Evolutionary conservation across 495 filamentous ascomycete species (phyloP), one percentile per base, ranked within the genome.

Genomic region (Podospora pseudocomata): DNA sequence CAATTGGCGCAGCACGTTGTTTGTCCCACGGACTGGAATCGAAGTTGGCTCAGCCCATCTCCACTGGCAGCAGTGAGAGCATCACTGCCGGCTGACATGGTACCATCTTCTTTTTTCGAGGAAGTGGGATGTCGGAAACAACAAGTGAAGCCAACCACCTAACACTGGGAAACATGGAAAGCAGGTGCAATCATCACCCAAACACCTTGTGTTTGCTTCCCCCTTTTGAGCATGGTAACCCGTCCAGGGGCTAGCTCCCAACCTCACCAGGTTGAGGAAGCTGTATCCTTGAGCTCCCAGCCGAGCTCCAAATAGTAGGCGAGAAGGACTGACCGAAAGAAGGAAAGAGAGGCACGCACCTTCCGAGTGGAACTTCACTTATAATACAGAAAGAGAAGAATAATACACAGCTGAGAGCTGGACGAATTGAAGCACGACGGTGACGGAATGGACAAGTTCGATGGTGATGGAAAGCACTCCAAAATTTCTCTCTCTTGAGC

Each of bases 371-470:
- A 19, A 69, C 62, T 44, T 20, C 32, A 60, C 19, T 39, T 16
- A 30, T 27, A 60, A n/a, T 49, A 54, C 34, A 27, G 44, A 18
- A 23, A 58, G 55, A 58, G 55, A 30, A 61, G 59, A 26, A 71
- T 59, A 64, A 53, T 67, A 75, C 68, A 72, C 55, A 30, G 20
- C 20, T 49, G 28, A 49, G n/a, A 70, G 73, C 66, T 70, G 54
- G 59, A 63, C 28, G 70, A 73, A 71, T 71, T 57, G 71, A 73
- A 75, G 6, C 64, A 30, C 3, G 65, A 67, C 49, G 67, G 58
- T 55, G 70, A 56, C 60, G 60, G 11, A 68, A 66, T 67, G 56
- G 63, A 44, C 16, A 6, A 19, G 23, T 11, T 34, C 32, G 27
- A 34, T 60, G 23, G 1, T 23, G 54, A 60, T 56, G 68, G 26